Evolutionary conservation across 345 rosid genomes (phyloP).

Genomic region (Sonneratia caseolaris): DNA sequence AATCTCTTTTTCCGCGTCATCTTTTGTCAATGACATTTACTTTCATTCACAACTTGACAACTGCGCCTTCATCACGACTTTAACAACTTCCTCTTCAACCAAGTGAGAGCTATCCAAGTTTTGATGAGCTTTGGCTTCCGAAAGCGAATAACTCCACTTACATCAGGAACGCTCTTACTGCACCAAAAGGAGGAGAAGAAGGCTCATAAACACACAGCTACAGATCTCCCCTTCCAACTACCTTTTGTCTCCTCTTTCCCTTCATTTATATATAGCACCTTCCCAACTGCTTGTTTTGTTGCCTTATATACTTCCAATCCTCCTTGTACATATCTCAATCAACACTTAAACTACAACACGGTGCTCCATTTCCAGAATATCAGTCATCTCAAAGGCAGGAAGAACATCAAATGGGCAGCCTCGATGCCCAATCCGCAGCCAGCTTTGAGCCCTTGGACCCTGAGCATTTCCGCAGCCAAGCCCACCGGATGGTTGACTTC

Average conservation of each 20-base stretch:
- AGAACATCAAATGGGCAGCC: conserved; percentile 19
- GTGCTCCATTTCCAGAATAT: neutral
- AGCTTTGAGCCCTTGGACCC: conserved; percentile 26
- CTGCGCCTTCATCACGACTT: too few species aligned
- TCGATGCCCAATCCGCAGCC: conserved; percentile 11
- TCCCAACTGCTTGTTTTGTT: neutral
- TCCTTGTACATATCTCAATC: neutral
- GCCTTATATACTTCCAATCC: neutral
- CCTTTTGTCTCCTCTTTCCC: conserved; percentile 1
- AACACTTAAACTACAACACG: neutral
- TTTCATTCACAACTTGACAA: conserved; percentile 3
- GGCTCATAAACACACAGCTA: neutral
- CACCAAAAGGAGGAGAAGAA: too few species aligned
- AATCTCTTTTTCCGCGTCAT: too few species aligned
- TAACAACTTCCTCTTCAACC: neutral
- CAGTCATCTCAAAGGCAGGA: neutral
- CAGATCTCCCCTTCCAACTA: too few species aligned
- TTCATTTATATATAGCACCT: neutral
- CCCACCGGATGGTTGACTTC: conserved; percentile 42
- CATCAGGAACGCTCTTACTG: neutral
- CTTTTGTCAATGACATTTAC: neutral
- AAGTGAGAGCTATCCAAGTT: neutral
- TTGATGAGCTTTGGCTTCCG: neutral
- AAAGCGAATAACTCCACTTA: neutral
- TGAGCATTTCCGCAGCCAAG: conserved; percentile 24